A percentile compares a stretch with the other conserved stretches of the same genome.
Evolutionary conservation across 169 alveolate species (phyloP).

Genomic region (Toxoplasma gondii): DNA sequence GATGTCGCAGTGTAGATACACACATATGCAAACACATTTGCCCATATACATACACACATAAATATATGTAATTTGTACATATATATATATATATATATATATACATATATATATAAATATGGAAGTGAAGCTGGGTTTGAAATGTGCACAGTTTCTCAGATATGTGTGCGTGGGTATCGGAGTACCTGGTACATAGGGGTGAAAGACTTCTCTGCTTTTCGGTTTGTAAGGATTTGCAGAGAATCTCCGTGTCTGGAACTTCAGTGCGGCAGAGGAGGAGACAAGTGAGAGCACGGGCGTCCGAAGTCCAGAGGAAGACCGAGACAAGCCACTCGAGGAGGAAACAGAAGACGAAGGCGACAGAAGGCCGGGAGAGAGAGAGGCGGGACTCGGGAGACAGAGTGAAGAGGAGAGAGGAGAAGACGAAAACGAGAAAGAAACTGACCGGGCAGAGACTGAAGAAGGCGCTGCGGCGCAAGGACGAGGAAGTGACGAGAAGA

Average conservation of each 20-base stretch:
- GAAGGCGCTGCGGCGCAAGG: too few relatives aligned
- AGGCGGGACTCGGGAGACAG: too few relatives aligned
- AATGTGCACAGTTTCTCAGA: too few relatives aligned
- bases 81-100: too few relatives aligned
- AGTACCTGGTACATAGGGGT: slow-evolving; percentile 71
- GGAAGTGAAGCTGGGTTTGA: too few relatives aligned
- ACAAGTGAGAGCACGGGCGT: background rate
- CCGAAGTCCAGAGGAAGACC: background rate
- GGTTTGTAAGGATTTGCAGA: slow-evolving; percentile 77
- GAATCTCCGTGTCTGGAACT: slow-evolving; percentile 42
- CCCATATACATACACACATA: too few relatives aligned
- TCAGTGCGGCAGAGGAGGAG: background rate
- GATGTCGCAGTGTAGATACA: too few relatives aligned
- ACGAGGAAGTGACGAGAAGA: too few relatives aligned
- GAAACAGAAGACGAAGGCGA: background rate
- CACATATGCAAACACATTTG: too few relatives aligned
- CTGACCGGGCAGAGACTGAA: background rate
- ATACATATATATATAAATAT: too few relatives aligned
- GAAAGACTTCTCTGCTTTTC: slow-evolving; percentile 75
- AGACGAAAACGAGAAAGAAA: background rate
- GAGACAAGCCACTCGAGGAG: background rate
- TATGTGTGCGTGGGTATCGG: background rate
- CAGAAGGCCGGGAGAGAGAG: background rate
- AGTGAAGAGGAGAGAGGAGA: background rate
- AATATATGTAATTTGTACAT: too few relatives aligned